phyloP scores from a whole-genome alignment of 169 alveolate species.

The Plasmodium malariae region DNA sequence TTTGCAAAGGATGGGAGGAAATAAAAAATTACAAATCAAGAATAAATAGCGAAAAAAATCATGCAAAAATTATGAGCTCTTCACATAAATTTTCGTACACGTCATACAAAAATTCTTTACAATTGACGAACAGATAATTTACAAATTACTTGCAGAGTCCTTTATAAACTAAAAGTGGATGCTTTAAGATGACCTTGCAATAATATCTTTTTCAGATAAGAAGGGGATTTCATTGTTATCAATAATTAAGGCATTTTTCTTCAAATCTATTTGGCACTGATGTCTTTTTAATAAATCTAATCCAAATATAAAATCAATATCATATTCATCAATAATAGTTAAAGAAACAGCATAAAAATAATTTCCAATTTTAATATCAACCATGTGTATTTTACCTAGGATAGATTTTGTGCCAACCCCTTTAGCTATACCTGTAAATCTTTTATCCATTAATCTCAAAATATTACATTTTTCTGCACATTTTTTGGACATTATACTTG shows the following conservation, averaged over 20 bases:
- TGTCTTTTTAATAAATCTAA: conserved; percentile 93
- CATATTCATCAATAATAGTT: conserved; percentile 93
- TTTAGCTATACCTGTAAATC: conserved; percentile 95
- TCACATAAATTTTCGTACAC: too few relatives aligned
- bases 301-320: conserved; percentile 95
- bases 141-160: background rate
- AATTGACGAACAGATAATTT: too few relatives aligned
- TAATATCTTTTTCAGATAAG: conserved; percentile 81
- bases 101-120: too few relatives aligned
- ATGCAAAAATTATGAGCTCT: too few relatives aligned
- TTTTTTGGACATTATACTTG: conserved; percentile 90
- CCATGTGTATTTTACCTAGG: conserved; percentile 96
- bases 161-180: conserved; percentile 7
- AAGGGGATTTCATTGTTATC: conserved; percentile 91
- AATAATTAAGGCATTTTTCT: conserved; percentile 88
- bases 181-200: conserved; percentile 37
- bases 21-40: too few relatives aligned
- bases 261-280: conserved; percentile 93
- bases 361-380: conserved; percentile 93
- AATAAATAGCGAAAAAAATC: too few relatives aligned
- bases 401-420: conserved; percentile 96
- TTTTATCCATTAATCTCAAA: conserved; percentile 91
- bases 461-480: conserved; percentile 94
- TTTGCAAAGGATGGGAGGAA: too few relatives aligned
- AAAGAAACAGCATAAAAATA: conserved; percentile 91